phyloP scores from a whole-genome alignment of 805 yeast species.

The Hemisphaericaspora nanyangensis region DNA sequence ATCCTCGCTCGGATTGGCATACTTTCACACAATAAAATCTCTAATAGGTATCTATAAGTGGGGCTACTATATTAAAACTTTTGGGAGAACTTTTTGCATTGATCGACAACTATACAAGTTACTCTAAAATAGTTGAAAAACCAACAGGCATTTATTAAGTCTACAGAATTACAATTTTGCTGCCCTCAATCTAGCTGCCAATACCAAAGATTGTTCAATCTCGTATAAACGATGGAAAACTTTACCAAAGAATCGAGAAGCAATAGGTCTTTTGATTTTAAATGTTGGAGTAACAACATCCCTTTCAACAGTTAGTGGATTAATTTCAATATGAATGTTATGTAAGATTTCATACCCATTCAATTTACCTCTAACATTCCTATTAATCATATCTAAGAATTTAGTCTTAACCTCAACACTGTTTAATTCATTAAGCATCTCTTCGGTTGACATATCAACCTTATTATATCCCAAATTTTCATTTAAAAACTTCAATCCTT shows the following conservation, averaged over 20 bases:
- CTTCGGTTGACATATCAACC: slow-evolving; percentile 9
- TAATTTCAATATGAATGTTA: slow-evolving; percentile 22
- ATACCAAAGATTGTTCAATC: slow-evolving; percentile 27
- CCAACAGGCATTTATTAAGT: no score
- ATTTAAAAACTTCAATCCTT: slow-evolving; percentile 14
- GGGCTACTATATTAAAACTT: no score
- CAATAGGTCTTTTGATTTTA: slow-evolving; percentile 38
- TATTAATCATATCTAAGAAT: slow-evolving; percentile 22
- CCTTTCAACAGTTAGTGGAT: slow-evolving; percentile 46
- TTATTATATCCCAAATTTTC: slow-evolving; percentile 12
- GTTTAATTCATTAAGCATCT: slow-evolving; percentile 12
- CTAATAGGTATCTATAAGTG: no score
- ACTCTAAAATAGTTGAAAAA: no score
- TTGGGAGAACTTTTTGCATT: no score
- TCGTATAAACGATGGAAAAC: slow-evolving; percentile 12
- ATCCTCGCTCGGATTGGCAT: no score
- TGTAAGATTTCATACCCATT: slow-evolving; percentile 31
- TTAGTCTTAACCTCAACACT: slow-evolving; percentile 14
- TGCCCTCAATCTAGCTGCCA: slow-evolving; percentile 3
- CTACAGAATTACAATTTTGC: slow-evolving; percentile 1
- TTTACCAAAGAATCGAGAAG: slow-evolving; percentile 16
- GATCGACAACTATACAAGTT: no score
- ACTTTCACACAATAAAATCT: no score
- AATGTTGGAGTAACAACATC: slow-evolving; percentile 65
- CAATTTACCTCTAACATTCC: slow-evolving; percentile 14